These are phyloP conservation scores for Gamarada debralockiae DNA, from an alignment of 495 filamentous ascomycete species.

Conservation along the genomic window DNA sequence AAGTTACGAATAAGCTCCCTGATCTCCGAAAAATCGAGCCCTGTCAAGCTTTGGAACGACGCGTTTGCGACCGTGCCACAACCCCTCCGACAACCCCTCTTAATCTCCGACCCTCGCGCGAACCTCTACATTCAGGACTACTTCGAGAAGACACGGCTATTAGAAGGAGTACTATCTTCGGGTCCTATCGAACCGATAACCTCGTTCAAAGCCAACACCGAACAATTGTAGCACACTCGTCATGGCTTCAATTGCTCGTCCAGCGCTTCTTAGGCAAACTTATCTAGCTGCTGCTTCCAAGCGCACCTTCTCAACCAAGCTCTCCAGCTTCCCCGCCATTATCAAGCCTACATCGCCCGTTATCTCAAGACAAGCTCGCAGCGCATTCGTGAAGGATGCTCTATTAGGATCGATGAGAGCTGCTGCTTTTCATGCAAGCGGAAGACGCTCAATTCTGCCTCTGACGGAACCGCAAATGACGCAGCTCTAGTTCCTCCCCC, in stretches of 20 bases:
- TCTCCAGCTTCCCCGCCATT: conserved; percentile 23
- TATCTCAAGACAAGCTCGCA: conserved; percentile 24
- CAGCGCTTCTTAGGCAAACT: conserved; percentile 48
- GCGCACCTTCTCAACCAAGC: conserved; percentile 23
- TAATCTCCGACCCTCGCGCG: no score
- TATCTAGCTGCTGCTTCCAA: conserved; percentile 27
- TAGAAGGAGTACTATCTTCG: no score
- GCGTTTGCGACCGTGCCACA: no score
- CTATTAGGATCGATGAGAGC: conserved; percentile 35
- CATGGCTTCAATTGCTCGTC: conserved; percentile 54
- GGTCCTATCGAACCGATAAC: no score
- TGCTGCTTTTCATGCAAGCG: conserved; percentile 71
- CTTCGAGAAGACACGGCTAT: no score
- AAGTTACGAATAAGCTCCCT: no score
- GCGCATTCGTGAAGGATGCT: conserved; percentile 30
- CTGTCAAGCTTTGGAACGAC: no score
- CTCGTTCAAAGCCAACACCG: not conserved
- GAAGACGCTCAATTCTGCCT: conserved; percentile 63
- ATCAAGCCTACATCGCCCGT: conserved; percentile 25
- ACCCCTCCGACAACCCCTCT: no score
- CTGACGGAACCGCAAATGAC: conserved; percentile 84
- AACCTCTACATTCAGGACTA: no score
- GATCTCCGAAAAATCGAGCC: no score
- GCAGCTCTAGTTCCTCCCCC: conserved; percentile 68
- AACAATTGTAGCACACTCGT: conserved; percentile 7